Percentiles rank a stretch among this genome's conserved stretches.
These are phyloP conservation scores for Lactarius pseudohatsudake DNA, from an alignment of 768 basidiomycete genomes.

Conservation along the genomic window DNA sequence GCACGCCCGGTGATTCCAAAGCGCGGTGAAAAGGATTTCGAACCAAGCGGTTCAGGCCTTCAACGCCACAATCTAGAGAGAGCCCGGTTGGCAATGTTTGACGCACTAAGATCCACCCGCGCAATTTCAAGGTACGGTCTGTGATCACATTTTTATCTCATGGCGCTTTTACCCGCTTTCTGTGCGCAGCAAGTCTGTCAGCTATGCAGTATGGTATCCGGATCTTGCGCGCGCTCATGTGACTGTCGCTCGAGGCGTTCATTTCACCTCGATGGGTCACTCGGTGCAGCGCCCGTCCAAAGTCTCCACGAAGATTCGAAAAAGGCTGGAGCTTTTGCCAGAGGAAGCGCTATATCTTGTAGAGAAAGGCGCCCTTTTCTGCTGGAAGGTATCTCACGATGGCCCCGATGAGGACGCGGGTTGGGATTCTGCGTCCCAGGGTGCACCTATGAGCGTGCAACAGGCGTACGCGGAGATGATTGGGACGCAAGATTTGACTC, in stretches of 20 bases:
- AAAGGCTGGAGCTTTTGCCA: slow-evolving; percentile 81
- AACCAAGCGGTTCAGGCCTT: slow-evolving; percentile 76
- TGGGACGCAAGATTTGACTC: slow-evolving; percentile 68
- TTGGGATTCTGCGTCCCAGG: slow-evolving; percentile 41
- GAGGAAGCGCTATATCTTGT: slow-evolving; percentile 95
- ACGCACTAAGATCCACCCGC: slow-evolving; percentile 69
- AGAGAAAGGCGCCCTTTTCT: slow-evolving; percentile 85
- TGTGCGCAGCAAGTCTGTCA: slow-evolving; percentile 63
- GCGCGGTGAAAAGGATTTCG: slow-evolving; percentile 97
- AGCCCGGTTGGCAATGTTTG: slow-evolving; percentile 83
- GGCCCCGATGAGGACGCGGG: slow-evolving; percentile 38
- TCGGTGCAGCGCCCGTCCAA: slow-evolving; percentile 54
- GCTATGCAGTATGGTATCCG: slow-evolving; percentile 81
- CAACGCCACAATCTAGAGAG: slow-evolving; percentile 82
- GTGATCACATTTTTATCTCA: slow-evolving; percentile 7
- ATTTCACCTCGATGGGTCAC: slow-evolving; percentile 80
- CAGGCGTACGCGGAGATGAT: slow-evolving; percentile 88
- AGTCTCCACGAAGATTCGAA: slow-evolving; percentile 48
- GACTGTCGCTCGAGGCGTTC: slow-evolving; percentile 74
- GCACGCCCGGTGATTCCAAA: slow-evolving; percentile 82
- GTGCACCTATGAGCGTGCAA: slow-evolving; percentile 85
- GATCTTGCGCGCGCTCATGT: slow-evolving; percentile 62
- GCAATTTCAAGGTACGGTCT: slow-evolving; percentile 68
- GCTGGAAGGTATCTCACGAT: slow-evolving; percentile 59
- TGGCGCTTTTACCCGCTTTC: background rate